These are phyloP conservation scores for Diddensiella santjacobensis DNA, from an alignment of 805 yeast genomes.

Conservation along the genomic window DNA sequence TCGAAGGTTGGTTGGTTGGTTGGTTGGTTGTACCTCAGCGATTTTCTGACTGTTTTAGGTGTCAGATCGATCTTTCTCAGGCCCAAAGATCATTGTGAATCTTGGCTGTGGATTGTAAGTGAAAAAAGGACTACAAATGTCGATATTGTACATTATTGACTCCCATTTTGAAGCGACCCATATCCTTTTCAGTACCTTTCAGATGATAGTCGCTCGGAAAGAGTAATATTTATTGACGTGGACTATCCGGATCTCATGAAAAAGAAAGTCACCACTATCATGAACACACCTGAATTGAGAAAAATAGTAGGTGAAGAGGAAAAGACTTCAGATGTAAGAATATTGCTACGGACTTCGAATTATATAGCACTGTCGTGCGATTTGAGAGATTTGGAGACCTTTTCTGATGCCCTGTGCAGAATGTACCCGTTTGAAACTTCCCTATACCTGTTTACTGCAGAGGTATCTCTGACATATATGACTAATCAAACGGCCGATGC, in stretches of 20 bases:
- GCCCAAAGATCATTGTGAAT: constrained; percentile 49
- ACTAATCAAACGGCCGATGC: constrained; percentile 59
- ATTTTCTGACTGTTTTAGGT: too few relatives aligned
- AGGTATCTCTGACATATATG: constrained; percentile 82
- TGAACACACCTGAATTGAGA: constrained; percentile 43
- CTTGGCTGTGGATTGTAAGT: constrained; percentile 67
- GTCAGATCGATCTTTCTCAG: too few relatives aligned
- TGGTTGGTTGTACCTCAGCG: too few relatives aligned
- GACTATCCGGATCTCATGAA: constrained; percentile 69
- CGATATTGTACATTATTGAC: too few relatives aligned
- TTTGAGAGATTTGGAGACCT: constrained; percentile 45
- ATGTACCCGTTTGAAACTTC: constrained; percentile 18
- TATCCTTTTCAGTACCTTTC: constrained; percentile 51
- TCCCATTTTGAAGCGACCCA: constrained; percentile 41
- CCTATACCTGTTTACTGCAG: constrained; percentile 60
- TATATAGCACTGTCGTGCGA: constrained; percentile 68
- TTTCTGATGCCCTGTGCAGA: constrained; percentile 24
- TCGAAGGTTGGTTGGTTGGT: constrained; percentile 35
- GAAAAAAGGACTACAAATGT: too few relatives aligned
- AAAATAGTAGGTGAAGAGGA: constrained; percentile 40
- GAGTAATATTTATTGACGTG: constrained; percentile 60
- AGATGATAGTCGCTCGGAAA: constrained; percentile 30
- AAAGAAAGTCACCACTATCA: constrained; percentile 53
- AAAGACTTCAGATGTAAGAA: not conserved
- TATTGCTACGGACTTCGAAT: constrained; percentile 32